These are phyloP conservation scores for Ustilago esculenta DNA, from an alignment of 1,284 basidiomycete genomes.

Conservation along the genomic window DNA sequence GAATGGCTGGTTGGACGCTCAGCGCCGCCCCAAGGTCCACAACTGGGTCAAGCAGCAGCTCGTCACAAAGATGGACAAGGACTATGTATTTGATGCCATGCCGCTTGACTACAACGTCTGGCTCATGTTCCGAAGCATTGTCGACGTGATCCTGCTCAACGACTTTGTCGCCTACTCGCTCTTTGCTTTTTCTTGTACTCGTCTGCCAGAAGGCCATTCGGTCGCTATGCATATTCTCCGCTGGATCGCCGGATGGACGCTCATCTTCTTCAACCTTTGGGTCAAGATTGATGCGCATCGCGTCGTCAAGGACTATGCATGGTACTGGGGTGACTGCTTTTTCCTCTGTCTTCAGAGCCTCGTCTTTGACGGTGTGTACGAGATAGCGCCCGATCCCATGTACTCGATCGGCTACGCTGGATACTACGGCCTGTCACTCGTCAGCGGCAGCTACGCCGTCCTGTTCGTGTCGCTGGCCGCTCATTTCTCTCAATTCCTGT, in stretches of 20 bases:
- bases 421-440: constrained; percentile 93
- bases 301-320: constrained; percentile 84
- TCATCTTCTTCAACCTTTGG: constrained; percentile 97
- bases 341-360: constrained; percentile 79
- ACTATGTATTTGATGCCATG: constrained; percentile 82
- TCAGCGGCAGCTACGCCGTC: constrained; percentile 87
- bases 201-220: constrained; percentile 79
- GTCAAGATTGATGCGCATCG: constrained; percentile 97
- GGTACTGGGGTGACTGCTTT: constrained; percentile 98
- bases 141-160: constrained; percentile 94
- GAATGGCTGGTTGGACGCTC: constrained; percentile 86
- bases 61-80: constrained; percentile 87
- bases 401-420: constrained; percentile 79
- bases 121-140: constrained; percentile 89
- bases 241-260: constrained; percentile 83
- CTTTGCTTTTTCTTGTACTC: constrained; percentile 81
- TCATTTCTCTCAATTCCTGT: constrained; percentile 93
- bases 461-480: constrained; percentile 91
- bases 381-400: constrained; percentile 88
- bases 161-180: constrained; percentile 89
- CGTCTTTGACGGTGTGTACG: constrained; percentile 97
- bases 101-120: constrained; percentile 71
- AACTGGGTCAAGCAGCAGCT: constrained; percentile 87
- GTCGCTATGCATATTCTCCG: constrained; percentile 79
- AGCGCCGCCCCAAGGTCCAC: constrained; percentile 74